A percentile compares a stretch with the other conserved stretches of the same genome.
phyloP scores from a whole-genome alignment of 192 early-diverging fungal species.

The Thamnidium elegans region DNA sequence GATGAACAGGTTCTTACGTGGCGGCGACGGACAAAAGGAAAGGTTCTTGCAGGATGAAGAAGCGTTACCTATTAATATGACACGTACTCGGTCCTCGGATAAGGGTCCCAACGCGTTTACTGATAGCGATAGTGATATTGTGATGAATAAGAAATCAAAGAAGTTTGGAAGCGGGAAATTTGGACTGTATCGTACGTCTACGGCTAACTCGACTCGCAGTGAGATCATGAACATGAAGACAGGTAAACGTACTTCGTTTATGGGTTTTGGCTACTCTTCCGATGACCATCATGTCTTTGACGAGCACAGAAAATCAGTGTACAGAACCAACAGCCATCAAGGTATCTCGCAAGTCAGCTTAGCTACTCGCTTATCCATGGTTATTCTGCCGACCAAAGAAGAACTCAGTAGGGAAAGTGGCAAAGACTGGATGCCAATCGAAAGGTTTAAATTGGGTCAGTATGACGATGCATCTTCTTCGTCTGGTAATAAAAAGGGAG shows the following conservation, averaged over 20 bases:
- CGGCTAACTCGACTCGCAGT: conserved; percentile 16
- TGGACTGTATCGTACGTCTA: not conserved
- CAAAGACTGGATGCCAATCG: conserved; percentile 30
- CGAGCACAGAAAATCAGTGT: conserved; percentile 36
- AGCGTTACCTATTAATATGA: conserved; percentile 23
- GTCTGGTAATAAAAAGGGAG: not conserved
- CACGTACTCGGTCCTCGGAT: not conserved
- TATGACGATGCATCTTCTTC: conserved; percentile 25
- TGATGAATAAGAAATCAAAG: not conserved
- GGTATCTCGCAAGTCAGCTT: not conserved
- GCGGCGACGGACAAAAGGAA: not conserved
- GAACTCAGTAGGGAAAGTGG: not conserved
- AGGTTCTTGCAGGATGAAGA: conserved; percentile 16
- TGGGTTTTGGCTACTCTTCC: conserved; percentile 44
- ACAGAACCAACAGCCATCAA: conserved; percentile 12
- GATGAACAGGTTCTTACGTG: not conserved
- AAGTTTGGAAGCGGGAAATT: not conserved
- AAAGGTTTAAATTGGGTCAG: conserved; percentile 16
- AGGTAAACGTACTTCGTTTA: conserved; percentile 44
- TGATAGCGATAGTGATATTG: not conserved
- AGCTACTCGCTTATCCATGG: not conserved
- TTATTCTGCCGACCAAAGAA: not conserved
- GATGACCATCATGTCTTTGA: conserved; percentile 44
- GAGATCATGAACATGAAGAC: conserved; percentile 41
- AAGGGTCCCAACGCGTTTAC: not conserved